These are phyloP conservation scores for Hypericum androsaemum DNA, from an alignment of 345 rosid species.

Conservation along the genomic window DNA sequence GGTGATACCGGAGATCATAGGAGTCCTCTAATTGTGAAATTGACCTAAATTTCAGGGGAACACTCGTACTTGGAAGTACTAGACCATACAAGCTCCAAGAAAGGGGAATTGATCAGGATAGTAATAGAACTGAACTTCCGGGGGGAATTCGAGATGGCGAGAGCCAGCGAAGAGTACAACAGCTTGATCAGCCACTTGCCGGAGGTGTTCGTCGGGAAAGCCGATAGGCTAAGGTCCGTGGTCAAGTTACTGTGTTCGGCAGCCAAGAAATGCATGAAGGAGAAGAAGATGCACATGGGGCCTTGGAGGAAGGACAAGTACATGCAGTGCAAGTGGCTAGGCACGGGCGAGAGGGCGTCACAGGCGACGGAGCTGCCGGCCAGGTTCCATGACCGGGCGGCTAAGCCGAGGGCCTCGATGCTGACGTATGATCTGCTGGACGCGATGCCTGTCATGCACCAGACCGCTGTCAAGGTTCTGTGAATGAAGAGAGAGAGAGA, in stretches of 20 bases:
- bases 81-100: constrained; percentile 37
- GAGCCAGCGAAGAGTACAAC: constrained; percentile 30
- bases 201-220: constrained; percentile 29
- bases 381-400: constrained; percentile 20
- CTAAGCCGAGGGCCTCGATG: constrained; percentile 59
- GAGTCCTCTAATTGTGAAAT: background rate
- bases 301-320: constrained; percentile 48
- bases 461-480: constrained; percentile 44
- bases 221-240: constrained; percentile 31
- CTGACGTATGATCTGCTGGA: constrained; percentile 47
- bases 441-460: constrained; percentile 26
- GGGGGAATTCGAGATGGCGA: constrained; percentile 47
- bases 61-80: constrained; percentile 57
- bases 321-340: constrained; percentile 54
- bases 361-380: constrained; percentile 16
- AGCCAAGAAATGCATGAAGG: constrained; percentile 30
- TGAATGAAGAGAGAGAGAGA: constrained; percentile 9
- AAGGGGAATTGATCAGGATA: constrained; percentile 34
- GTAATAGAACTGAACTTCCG: constrained; percentile 45
- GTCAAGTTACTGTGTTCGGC: constrained; percentile 36
- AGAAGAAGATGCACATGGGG: constrained; percentile 32
- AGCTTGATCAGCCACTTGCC: constrained; percentile 28
- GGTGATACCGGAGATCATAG: too few species aligned
- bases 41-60: constrained; percentile 32
- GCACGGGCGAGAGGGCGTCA: constrained; percentile 31